Evolutionary conservation across 768 basidiomycete genomes (phyloP).

Genomic region (Lactarius akahatsu): DNA sequence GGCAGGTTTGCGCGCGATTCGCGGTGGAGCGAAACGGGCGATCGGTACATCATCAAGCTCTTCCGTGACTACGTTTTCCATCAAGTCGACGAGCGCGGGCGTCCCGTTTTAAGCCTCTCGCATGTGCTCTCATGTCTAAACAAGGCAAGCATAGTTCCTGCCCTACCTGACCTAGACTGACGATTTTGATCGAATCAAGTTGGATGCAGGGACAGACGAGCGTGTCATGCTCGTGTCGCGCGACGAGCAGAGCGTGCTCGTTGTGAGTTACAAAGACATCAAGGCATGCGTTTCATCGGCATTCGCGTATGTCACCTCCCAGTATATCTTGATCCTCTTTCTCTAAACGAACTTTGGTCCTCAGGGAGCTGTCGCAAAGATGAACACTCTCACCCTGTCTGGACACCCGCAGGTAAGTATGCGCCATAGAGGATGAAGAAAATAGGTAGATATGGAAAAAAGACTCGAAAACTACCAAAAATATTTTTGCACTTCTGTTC

Average conservation of each 20-base stretch:
- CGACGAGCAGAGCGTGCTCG: conserved; percentile 94
- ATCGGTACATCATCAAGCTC: conserved; percentile 95
- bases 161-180: neutral
- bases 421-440: conserved; percentile 6
- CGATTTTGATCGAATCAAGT: conserved; percentile 43
- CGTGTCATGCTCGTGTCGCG: conserved; percentile 91
- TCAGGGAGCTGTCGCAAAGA: conserved; percentile 28
- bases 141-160: conserved; percentile 57
- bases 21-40: conserved; percentile 98
- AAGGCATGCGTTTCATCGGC: conserved; percentile 81
- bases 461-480: conserved; percentile 28
- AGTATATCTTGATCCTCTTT: neutral
- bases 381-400: conserved; percentile 1
- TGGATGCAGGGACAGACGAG: conserved; percentile 93
- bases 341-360: neutral
- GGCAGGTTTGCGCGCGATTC: conserved; percentile 91
- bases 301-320: conserved; percentile 59
- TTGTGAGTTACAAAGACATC: conserved; percentile 91
- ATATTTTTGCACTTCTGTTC: conserved; percentile 8
- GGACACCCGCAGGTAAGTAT: conserved; percentile 1
- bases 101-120: conserved; percentile 84
- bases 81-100: conserved; percentile 88
- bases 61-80: conserved; percentile 99
- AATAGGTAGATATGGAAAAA: conserved; percentile 31
- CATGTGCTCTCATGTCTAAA: conserved; percentile 93